Evolutionary conservation across 306 rosid genomes (phyloP), one percentile per base, ranked within the genome.

Genomic region (Quercus ilex): DNA sequence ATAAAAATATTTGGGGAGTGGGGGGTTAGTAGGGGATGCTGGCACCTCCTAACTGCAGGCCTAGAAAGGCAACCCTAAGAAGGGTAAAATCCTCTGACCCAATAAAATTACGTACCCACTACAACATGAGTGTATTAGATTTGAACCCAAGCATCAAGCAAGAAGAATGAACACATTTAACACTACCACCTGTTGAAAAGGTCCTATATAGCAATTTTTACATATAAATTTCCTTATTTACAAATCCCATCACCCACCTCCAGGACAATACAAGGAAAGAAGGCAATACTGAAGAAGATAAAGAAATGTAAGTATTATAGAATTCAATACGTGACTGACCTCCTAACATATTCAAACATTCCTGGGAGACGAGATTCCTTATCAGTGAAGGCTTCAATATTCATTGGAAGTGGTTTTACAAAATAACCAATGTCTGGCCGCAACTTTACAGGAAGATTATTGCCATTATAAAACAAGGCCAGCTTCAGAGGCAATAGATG

Each of bases 341-440:
- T 96, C 86, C 99, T 90, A 71, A 73, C 77, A 69, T 91, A 93
- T 86, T 96, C 99, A 82, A 91, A 95, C 97, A 95, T 93, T 86
- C 98, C 97, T n/a, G 83, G 95, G 59, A 96, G 98, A 60, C 58
- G 88, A 80, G 96, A 91, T 83, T 88, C 99, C 81, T 86, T 88
- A 31, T 82, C 81, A 69, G 84, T 85, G 86, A 91, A 96, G 80
- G 80, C 85, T 77, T 89, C 93, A 53, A 77, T 76, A 73, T 80
- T 91, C 85, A 96, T 73, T 3, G 90, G 87, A 76, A 90, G 91
- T 41, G 97, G 90, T 79, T 86, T 90, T 51, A 96, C 86, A 63
- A 96, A 93, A 85, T 91, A 96, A 77, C 97, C 99, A 77, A 96
- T 91, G 82, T 93, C 98, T 13, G 99, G 99, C 86, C 91, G 87